Percentiles rank a stretch among this genome's conserved stretches.
Conservation (phyloP, 2,329 filamentous ascomycete species). For the Trichoderma brevicompactum region DNA sequence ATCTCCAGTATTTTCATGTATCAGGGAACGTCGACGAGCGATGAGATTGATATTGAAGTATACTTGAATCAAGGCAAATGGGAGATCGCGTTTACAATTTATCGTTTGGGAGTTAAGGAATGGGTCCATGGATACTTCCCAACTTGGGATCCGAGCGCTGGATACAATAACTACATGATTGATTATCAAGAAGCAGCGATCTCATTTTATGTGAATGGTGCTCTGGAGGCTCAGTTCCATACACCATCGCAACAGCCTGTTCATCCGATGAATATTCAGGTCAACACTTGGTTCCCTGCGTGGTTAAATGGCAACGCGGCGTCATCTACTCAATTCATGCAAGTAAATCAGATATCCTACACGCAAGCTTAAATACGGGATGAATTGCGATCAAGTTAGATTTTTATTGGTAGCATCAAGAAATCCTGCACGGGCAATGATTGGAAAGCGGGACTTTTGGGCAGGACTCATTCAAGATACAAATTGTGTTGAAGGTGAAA, state of each 20-base stretch:
- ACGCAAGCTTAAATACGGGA: not conserved
- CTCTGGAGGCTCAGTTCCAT: slow-evolving; percentile 3
- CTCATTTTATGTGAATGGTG: slow-evolving; percentile 7
- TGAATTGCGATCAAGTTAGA: too few relatives aligned
- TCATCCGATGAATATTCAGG: slow-evolving; percentile 14
- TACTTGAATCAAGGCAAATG: slow-evolving; percentile 14
- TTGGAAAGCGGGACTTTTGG: too few relatives aligned
- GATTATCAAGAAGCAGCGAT: slow-evolving; percentile 1
- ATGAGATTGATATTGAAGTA: slow-evolving; percentile 15
- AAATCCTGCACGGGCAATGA: too few relatives aligned
- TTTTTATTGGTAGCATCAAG: too few relatives aligned
- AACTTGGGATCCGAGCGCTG: slow-evolving; percentile 6
- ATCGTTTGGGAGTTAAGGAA: slow-evolving; percentile 9
- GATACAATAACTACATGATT: slow-evolving; percentile 13
- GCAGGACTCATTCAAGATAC: too few relatives aligned
- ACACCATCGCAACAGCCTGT: not conserved
- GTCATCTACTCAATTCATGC: not conserved
- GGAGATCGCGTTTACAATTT: slow-evolving; percentile 14
- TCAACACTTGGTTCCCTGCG: slow-evolving; percentile 4
- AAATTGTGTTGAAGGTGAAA: too few relatives aligned
- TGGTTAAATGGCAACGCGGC: not conserved
- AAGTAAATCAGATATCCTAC: slow-evolving; percentile 13
- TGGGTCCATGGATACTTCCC: not conserved
- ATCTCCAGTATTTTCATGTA: slow-evolving; percentile 19
- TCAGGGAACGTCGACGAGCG: slow-evolving; percentile 12